Evolutionary conservation across 495 filamentous ascomycete genomes (phyloP).

Genomic region (Neurospora hispaniola): DNA sequence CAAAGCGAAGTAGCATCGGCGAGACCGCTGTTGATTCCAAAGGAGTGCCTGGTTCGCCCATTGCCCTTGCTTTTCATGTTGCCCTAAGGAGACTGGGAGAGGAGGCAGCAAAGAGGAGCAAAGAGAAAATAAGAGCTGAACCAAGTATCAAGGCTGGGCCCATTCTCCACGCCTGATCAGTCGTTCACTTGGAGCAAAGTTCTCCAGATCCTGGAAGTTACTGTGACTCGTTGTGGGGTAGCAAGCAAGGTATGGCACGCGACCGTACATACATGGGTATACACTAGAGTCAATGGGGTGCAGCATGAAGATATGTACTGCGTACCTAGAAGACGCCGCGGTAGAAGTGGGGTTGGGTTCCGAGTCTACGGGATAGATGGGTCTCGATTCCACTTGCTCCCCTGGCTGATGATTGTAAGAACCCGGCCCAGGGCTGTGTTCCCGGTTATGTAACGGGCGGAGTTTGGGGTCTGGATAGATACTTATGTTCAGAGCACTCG

Average conservation of each 20-base stretch:
- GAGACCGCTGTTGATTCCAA: background rate
- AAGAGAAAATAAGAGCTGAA: background rate
- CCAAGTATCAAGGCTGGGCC: background rate
- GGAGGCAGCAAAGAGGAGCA: background rate
- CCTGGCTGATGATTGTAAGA: background rate
- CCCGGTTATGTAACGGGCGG: background rate
- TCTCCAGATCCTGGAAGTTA: background rate
- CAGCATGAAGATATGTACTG: background rate
- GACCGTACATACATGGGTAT: background rate
- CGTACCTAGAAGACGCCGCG: background rate
- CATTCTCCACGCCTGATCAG: background rate
- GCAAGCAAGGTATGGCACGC: background rate
- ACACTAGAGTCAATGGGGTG: background rate
- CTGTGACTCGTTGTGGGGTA: background rate
- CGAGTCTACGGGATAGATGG: background rate
- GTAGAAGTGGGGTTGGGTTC: background rate
- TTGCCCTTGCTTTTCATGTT: background rate
- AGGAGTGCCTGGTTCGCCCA: background rate
- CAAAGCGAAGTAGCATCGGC: background rate
- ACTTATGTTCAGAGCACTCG: background rate
- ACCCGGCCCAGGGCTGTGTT: background rate
- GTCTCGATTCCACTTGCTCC: background rate
- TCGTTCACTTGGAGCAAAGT: background rate
- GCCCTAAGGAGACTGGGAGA: background rate
- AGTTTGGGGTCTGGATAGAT: background rate